Conservation (phyloP, 164 flowering plant genomes). For the Magnolia kwangsiensis region DNA sequence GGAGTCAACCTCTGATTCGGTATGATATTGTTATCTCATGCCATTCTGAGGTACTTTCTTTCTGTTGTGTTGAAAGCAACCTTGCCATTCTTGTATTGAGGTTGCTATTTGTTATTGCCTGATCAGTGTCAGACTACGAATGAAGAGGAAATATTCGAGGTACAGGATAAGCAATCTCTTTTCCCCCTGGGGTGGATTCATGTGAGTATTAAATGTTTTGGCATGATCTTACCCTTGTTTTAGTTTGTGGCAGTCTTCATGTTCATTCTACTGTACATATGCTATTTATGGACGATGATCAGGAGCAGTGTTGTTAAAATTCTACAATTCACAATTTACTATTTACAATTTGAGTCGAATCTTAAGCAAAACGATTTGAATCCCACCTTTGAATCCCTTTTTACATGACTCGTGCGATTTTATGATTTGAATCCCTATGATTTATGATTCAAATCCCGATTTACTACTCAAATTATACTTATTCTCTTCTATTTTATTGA, state of each 20-base stretch:
- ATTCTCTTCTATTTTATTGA: too few species aligned
- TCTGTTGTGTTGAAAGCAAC: neutral
- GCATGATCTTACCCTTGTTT: neutral
- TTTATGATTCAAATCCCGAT: too few species aligned
- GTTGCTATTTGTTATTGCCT: conserved; percentile 6
- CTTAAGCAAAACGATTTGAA: too few species aligned
- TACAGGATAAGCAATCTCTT: conserved; percentile 86
- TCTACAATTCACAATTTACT: too few species aligned
- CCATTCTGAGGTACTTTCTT: neutral
- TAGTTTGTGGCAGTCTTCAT: neutral
- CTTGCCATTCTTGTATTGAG: neutral
- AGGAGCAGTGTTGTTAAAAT: neutral
- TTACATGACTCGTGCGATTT: too few species aligned
- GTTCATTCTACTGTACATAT: too few species aligned
- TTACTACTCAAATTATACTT: too few species aligned
- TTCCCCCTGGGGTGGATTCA: conserved; percentile 98
- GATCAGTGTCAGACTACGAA: conserved; percentile 87
- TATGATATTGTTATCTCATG: conserved; percentile 21
- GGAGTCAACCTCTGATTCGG: conserved; percentile 89
- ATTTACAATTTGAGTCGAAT: too few species aligned
- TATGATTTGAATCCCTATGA: too few species aligned
- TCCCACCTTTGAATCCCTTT: too few species aligned
- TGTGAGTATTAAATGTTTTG: conserved; percentile 43
- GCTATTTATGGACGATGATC: neutral
- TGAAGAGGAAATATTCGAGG: conserved; percentile 98